A percentile compares a stretch with the other conserved stretches of the same genome.
Evolutionary conservation across 257 asterid species (phyloP).

Genomic region (Petrea volubilis): DNA sequence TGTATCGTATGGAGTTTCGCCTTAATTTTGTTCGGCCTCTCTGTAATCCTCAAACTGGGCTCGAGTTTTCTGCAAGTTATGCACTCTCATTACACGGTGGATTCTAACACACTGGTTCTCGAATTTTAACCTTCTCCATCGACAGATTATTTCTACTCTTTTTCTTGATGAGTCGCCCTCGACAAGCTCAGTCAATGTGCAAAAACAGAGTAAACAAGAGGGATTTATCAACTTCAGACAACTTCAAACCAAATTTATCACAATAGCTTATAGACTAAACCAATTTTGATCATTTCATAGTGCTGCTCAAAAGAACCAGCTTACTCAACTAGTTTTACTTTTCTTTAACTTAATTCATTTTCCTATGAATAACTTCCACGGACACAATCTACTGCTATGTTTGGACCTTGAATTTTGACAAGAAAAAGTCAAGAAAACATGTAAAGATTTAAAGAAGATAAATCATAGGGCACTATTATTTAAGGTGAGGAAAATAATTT

Average conservation of each 20-base stretch:
- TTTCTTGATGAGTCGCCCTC: constrained; percentile 82
- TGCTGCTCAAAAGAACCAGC: background rate
- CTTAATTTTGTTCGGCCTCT: constrained; percentile 59
- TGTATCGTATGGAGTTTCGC: constrained; percentile 78
- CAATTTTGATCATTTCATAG: too few species aligned
- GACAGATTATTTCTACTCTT: constrained; percentile 72
- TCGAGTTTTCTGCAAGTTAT: constrained; percentile 67
- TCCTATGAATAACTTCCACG: too few species aligned
- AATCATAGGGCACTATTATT: too few species aligned
- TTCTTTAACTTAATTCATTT: background rate
- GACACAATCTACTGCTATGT: background rate
- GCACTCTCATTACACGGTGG: constrained; percentile 65
- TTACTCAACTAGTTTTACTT: background rate
- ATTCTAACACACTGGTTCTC: constrained; percentile 57
- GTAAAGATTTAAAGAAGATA: too few species aligned
- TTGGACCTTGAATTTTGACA: too few species aligned
- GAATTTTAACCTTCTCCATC: constrained; percentile 62
- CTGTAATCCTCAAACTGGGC: constrained; percentile 73
- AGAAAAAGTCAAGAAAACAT: too few species aligned
- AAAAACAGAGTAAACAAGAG: background rate
- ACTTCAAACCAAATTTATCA: constrained; percentile 1
- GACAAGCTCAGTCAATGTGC: constrained; percentile 68
- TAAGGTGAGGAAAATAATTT: too few species aligned
- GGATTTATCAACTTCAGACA: background rate
- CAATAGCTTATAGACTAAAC: background rate